Evolutionary conservation across 202 grass and related monocot species (phyloP), one percentile per base, ranked within the genome.

Genomic region (Alloteropsis angusta): DNA sequence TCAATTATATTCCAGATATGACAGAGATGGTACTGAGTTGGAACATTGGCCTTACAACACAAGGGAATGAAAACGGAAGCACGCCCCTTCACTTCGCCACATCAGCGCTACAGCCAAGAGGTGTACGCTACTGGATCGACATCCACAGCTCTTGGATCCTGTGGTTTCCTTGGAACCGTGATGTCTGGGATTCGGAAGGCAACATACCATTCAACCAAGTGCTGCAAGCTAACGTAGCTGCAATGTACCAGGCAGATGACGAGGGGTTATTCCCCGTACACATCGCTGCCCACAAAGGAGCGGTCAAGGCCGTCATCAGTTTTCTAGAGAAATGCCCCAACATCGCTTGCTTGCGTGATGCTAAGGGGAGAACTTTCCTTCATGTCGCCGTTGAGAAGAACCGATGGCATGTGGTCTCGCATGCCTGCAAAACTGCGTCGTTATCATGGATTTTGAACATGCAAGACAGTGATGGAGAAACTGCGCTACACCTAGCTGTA

Each of bases 381-480:
- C 73, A 76, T 35, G 26, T 76, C 9, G 73, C 56, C 13, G 38
- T 43, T 0, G 54, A 45, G 26, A 75, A 12, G 4, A n/a, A 75
- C 7, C 9, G 0, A 10, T 13, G 22, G 37, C 25, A 50, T 52
- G 44, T 72, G 15, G 32, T 23, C 32, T 19, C 32, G 8, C n/a
- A 55, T 55, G 69, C 48, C 22, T 55, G 69, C 48, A 37, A 23
- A 55, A 55, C 3, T 54, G 0, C 2, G 9, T 39, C 30, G 2
- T 14, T 72, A 13, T 37, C 48, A 15, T 55, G 69, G 69, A 72
- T 72, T 72, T 55, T 19, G 48, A 72, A 72, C 35, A 72, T 55
- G 69, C 69, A 55, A 22, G 58, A 85, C 63, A 41, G 59, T 23
- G 6, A 80, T 3, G 83, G 83, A 9, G 75, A 80, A 19, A 85